Conservation (phyloP, 2,329 filamentous ascomycete species). For the Bisporella sp. region DNA sequence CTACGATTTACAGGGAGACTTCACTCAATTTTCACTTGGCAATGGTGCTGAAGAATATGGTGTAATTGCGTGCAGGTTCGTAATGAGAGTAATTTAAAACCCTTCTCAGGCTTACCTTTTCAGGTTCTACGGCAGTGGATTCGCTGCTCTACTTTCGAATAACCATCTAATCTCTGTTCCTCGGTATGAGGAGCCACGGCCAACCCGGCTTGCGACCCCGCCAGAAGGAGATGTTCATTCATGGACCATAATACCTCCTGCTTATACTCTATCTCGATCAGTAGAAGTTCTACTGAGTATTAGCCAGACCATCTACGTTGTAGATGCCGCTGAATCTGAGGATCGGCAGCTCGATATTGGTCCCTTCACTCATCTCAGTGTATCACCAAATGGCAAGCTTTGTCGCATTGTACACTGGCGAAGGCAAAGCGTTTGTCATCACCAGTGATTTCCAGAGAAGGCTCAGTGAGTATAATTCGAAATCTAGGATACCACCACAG, state of each 20-base stretch:
- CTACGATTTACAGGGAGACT: constrained; percentile 87
- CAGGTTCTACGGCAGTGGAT: constrained; percentile 79
- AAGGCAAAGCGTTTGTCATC: constrained; percentile 85
- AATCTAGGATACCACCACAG: constrained; percentile 75
- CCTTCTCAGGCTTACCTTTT: neutral
- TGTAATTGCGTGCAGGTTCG: constrained; percentile 68
- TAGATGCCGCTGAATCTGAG: constrained; percentile 85
- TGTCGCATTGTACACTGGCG: constrained; percentile 77
- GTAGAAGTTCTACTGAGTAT: constrained; percentile 90
- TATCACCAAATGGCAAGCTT: constrained; percentile 89
- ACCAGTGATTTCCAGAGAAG: constrained; percentile 92
- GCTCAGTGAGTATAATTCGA: constrained; percentile 85
- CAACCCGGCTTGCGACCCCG: constrained; percentile 69
- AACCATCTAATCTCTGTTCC: constrained; percentile 83
- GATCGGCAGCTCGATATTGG: constrained; percentile 88
- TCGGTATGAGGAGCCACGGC: constrained; percentile 83
- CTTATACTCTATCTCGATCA: constrained; percentile 81
- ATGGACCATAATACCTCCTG: constrained; percentile 84
- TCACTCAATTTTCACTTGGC: constrained; percentile 87
- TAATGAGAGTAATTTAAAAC: neutral
- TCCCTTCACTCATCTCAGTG: constrained; percentile 82
- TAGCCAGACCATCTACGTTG: constrained; percentile 72
- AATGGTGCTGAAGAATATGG: constrained; percentile 84
- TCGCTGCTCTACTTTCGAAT: constrained; percentile 85
- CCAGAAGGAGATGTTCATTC: constrained; percentile 76